These are phyloP conservation scores for Silene uniflora DNA, from an alignment of 148 eudicot genomes.

Conservation along the genomic window DNA sequence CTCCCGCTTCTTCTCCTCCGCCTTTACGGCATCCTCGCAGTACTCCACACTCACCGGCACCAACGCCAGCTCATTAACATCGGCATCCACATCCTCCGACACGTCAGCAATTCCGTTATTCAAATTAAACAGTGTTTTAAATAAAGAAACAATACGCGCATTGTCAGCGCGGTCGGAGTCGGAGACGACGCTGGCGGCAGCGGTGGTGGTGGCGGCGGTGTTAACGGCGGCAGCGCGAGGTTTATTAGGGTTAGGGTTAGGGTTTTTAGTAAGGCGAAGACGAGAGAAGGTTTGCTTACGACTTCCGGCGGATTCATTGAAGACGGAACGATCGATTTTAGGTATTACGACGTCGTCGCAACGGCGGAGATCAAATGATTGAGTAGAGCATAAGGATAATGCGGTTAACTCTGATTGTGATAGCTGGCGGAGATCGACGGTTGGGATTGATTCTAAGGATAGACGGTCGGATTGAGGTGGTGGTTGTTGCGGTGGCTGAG, in stretches of 20 bases:
- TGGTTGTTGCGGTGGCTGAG: slow-evolving; percentile 18
- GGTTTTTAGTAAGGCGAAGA: slow-evolving; percentile 58
- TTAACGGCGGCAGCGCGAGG: slow-evolving; percentile 23
- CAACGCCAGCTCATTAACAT: slow-evolving; percentile 20
- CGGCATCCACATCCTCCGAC: background rate
- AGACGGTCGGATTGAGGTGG: slow-evolving; percentile 26
- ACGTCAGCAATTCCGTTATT: background rate
- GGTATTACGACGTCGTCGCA: slow-evolving; percentile 75
- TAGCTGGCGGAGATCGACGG: slow-evolving; percentile 71
- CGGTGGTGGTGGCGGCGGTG: slow-evolving; percentile 2
- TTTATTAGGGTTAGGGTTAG: slow-evolving; percentile 21
- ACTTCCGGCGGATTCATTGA: slow-evolving; percentile 90
- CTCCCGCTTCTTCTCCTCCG: slow-evolving; percentile 28
- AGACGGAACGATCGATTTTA: slow-evolving; percentile 73
- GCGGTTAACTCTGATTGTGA: slow-evolving; percentile 78
- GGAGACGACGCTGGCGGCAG: slow-evolving; percentile 8
- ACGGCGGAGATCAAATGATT: slow-evolving; percentile 45
- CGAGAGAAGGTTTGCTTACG: slow-evolving; percentile 92
- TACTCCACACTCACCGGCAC: slow-evolving; percentile 39
- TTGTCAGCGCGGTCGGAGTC: slow-evolving; percentile 58
- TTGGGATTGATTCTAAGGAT: slow-evolving; percentile 46
- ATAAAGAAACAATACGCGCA: slow-evolving; percentile 39
- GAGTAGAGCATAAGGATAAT: slow-evolving; percentile 58
- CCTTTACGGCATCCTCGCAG: slow-evolving; percentile 21
- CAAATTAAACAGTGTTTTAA: slow-evolving; percentile 45